Percentiles rank a stretch among this genome's conserved stretches.
These are phyloP conservation scores for Gastrodia elata DNA, from an alignment of 106 monocot genomes.

Conservation along the genomic window DNA sequence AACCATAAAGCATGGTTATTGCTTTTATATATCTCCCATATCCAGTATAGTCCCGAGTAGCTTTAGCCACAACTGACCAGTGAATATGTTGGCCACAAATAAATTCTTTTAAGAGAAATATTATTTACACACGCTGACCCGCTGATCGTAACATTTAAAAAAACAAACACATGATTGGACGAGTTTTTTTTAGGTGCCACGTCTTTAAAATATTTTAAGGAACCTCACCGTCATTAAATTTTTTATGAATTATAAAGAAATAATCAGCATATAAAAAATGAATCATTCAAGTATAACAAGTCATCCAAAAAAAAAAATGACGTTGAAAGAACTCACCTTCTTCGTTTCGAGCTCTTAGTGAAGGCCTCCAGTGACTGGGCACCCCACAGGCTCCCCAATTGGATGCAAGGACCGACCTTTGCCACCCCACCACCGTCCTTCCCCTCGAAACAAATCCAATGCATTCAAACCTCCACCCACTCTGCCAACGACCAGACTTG, in stretches of 20 bases:
- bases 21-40: not conserved
- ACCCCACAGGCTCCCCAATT: slow-evolving; percentile 33
- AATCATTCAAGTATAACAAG: not conserved
- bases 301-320: not conserved
- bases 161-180: no score
- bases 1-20: not conserved
- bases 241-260: not conserved
- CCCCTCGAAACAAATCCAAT: not conserved
- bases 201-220: no score
- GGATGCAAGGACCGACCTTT: slow-evolving; percentile 31
- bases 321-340: slow-evolving; percentile 33
- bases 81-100: no score
- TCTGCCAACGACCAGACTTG: not conserved
- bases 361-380: slow-evolving; percentile 11
- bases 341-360: slow-evolving; percentile 34
- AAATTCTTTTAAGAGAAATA: no score
- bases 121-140: no score
- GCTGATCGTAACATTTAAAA: no score
- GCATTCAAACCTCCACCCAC: slow-evolving; percentile 14
- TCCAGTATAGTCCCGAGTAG: not conserved
- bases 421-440: slow-evolving; percentile 10
- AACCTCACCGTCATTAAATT: not conserved
- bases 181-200: no score
- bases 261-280: not conserved
- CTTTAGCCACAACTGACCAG: no score